phyloP scores from a whole-genome alignment of 441 rosid genomes.

The Theobroma grandiflorum region DNA sequence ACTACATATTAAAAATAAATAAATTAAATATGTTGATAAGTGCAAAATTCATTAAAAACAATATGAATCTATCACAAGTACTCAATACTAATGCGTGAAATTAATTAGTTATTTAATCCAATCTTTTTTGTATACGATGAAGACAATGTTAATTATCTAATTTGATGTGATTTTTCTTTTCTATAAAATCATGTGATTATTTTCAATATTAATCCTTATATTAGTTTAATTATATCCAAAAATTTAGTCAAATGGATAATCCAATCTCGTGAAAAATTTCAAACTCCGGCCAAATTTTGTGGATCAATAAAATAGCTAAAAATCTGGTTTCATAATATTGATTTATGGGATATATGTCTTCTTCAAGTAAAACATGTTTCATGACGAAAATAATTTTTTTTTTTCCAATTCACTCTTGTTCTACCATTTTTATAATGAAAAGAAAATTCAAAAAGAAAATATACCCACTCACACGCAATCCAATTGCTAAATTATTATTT shows the following conservation, averaged over 20 bases:
- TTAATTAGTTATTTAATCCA: too few relatives aligned
- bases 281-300: neutral
- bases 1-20: neutral
- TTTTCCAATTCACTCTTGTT: neutral
- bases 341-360: neutral
- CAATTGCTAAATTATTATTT: too few relatives aligned
- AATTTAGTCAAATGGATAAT: neutral
- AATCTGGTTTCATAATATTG: neutral
- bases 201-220: neutral
- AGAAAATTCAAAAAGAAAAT: too few relatives aligned
- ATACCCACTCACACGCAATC: too few relatives aligned
- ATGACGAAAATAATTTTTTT: neutral
- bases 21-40: neutral
- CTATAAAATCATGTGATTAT: neutral
- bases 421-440: neutral
- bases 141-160: too few relatives aligned
- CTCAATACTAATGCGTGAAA: neutral
- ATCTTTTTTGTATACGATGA: too few relatives aligned
- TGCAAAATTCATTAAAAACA: neutral
- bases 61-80: neutral
- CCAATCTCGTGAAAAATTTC: conserved; percentile 20
- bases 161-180: neutral
- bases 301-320: neutral
- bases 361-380: neutral
- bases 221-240: neutral